Conservation (phyloP, 2,329 filamentous ascomycete species). For the Neurospora sp. region DNA sequence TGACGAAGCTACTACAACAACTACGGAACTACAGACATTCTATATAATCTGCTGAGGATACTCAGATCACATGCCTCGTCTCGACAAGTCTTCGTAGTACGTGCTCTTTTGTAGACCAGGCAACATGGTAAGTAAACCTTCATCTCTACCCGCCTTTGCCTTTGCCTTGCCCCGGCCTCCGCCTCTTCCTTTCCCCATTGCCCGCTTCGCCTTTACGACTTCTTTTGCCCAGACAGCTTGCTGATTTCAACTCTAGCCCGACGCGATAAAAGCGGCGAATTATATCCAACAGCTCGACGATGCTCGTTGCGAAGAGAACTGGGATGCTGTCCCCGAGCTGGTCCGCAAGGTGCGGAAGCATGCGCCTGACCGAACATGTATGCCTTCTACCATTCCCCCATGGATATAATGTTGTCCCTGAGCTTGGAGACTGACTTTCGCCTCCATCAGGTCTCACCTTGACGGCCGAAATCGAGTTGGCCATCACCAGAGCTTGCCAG, state of each 20-base stretch:
- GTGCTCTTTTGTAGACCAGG: conserved; percentile 14
- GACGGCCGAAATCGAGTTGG: conserved; percentile 59
- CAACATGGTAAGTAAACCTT: conserved; percentile 14
- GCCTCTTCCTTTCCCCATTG: not conserved
- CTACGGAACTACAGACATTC: not conserved
- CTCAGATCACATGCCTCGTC: conserved; percentile 15
- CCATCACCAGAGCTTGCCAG: conserved; percentile 47
- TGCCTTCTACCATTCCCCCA: conserved; percentile 21
- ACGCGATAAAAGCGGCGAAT: conserved; percentile 63
- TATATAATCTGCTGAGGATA: conserved; percentile 3
- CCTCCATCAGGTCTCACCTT: conserved; percentile 50
- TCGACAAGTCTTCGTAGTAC: conserved; percentile 18
- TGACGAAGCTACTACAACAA: not conserved
- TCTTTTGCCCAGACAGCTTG: not conserved
- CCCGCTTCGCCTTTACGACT: not conserved
- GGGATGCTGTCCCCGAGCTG: conserved; percentile 78
- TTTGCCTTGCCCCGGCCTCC: not conserved
- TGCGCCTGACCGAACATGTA: conserved; percentile 77
- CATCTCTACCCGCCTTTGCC: not conserved
- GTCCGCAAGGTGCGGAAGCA: conserved; percentile 93
- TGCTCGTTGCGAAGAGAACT: conserved; percentile 79
- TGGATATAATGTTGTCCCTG: conserved; percentile 11
- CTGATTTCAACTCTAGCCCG: conserved; percentile 13
- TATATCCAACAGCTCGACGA: conserved; percentile 78
- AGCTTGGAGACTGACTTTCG: conserved; percentile 15